Base-by-base conservation (phyloP, 2,329 filamentous ascomycete species). In the Arthrobotrys sphaeroides region DNA sequence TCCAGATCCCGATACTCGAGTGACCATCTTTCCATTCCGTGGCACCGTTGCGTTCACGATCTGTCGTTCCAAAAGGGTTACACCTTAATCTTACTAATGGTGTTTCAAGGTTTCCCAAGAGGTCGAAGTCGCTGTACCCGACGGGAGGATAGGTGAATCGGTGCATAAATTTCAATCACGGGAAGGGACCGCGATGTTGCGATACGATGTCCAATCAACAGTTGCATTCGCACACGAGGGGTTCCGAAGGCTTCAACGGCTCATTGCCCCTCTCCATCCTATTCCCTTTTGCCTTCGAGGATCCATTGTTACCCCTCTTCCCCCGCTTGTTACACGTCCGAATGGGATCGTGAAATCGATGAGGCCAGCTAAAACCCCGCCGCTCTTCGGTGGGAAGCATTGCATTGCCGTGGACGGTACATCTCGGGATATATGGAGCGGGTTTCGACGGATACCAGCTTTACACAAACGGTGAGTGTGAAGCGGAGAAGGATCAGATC, bases 261-360 rank as follows among this genome's bases (percentile, higher is more conserved):
- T 5, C 12, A 55, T 13, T 22, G 31, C 51, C 51, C 51, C 51
- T 55, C 51, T 31, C 31, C 4, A n/a, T n/a, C n/a, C n/a, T n/a
- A n/a, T n/a, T n/a, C 38, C 26, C 51, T 55, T 22, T 38, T 20
- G 18, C 31, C 31, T 24, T 55, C 18, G 18, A 55, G 51, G 51
- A 38, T 55, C 12, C 31, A 22, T 36, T 24, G 31, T 24, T 55
- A 55, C 31, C 51, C 51, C 51, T 55, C 16, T 13, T 20, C 10
- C 60, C 64, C 66, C 66, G 55, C 66, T 62, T 53, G 57, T 62
- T 70, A 70, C 66, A 70, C 45, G 66, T 70, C 55, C 13, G 51
- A 59, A 68, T 33, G 26, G 51, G 42, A 57, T 49, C 42, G 31
- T 38, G 45, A 40, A 61, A 61, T 59, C 66, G 66, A 62, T 62